phyloP scores from a whole-genome alignment of 805 yeast species.

The Spencermartinsiella europaea region DNA sequence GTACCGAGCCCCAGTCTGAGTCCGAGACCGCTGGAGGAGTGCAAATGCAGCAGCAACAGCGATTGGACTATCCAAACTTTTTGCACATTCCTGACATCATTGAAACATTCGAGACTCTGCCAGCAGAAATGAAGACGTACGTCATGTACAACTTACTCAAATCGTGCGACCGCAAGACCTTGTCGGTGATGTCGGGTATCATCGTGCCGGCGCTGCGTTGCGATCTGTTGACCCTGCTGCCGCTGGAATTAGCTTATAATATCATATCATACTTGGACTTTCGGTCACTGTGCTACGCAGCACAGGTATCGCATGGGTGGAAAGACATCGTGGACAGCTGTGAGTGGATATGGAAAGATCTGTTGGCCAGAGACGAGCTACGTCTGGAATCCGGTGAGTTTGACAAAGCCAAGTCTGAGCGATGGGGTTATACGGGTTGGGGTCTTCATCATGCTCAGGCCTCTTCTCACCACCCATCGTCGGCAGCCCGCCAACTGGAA shows the following conservation, averaged over 20 bases:
- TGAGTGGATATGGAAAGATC: conserved; percentile 62
- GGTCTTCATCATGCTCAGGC: neutral
- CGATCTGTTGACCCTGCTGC: conserved; percentile 67
- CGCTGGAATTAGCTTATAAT: conserved; percentile 64
- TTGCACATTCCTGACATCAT: conserved; percentile 22
- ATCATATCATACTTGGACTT: conserved; percentile 63
- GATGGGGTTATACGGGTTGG: conserved; percentile 34
- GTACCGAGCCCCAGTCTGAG: conserved; percentile 1
- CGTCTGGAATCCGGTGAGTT: conserved; percentile 31
- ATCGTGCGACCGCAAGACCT: conserved; percentile 51
- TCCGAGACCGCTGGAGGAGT: neutral
- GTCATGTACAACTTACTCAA: conserved; percentile 52
- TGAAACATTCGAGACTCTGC: conserved; percentile 35
- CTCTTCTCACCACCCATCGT: neutral
- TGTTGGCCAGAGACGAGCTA: conserved; percentile 59
- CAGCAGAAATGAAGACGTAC: conserved; percentile 44
- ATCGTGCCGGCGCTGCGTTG: conserved; percentile 56
- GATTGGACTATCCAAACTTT: too few species aligned
- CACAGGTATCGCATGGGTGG: conserved; percentile 71
- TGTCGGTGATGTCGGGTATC: conserved; percentile 53
- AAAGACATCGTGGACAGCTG: conserved; percentile 53
- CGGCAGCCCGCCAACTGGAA: neutral
- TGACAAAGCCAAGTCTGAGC: conserved; percentile 31
- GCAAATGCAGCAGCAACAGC: too few species aligned
- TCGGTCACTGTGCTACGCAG: conserved; percentile 52